Percentiles rank a stretch among this genome's conserved stretches.
phyloP scores from a whole-genome alignment of 345 rosid species.

The Crucihimalaya himalaica region DNA sequence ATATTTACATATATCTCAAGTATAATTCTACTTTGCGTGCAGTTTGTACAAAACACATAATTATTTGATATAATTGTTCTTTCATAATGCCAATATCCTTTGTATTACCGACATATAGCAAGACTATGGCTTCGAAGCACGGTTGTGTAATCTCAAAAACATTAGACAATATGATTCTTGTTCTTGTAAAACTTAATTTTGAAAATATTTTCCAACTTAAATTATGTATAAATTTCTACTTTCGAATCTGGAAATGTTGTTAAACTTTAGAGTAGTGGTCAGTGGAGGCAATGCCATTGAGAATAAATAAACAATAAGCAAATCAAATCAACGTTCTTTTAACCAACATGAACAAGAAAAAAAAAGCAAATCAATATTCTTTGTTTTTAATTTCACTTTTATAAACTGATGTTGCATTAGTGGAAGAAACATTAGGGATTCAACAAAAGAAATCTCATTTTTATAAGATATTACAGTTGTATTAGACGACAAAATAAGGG shows the following conservation, averaged over 20 bases:
- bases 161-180: not conserved
- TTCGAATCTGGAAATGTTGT: slow-evolving; percentile 23
- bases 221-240: not conserved
- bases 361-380: not conserved
- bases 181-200: not conserved
- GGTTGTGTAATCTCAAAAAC: slow-evolving; percentile 1
- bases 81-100: not conserved
- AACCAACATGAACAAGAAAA: not conserved
- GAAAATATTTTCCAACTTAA: not conserved
- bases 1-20: not conserved
- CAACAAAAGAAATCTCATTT: slow-evolving; percentile 24
- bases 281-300: slow-evolving; percentile 20
- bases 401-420: slow-evolving; percentile 29
- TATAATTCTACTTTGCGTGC: not conserved
- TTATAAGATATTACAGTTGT: slow-evolving; percentile 25
- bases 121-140: not conserved
- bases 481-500: slow-evolving; percentile 29
- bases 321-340: slow-evolving; percentile 16
- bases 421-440: slow-evolving; percentile 35
- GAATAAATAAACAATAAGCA: slow-evolving; percentile 25
- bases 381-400: not conserved
- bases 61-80: not conserved
- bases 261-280: slow-evolving; percentile 25
- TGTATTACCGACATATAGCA: not conserved
- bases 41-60: not conserved